Evolutionary conservation across 768 basidiomycete species (phyloP), one percentile per base, ranked within the genome.

Genomic region (Brasilioporus rufonigricans): DNA sequence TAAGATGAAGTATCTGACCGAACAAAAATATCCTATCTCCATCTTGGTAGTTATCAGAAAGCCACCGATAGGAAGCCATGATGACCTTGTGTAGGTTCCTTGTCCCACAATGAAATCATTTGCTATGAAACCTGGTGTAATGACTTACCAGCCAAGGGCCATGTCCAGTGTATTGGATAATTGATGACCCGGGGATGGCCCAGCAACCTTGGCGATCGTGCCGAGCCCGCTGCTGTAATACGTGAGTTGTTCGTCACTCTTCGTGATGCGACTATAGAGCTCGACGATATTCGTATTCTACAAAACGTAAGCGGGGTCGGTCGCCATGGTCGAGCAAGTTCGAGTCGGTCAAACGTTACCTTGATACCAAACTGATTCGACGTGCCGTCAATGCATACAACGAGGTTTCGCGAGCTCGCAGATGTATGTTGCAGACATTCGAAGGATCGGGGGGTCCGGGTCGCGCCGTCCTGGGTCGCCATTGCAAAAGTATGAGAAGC

Each of bases 231-330:
- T 76, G 49, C 70, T 71, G 56, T 76, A 76, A 48, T 76, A 76
- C 5, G 74, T 73, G 31, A 73, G 64, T 41, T 76, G 76, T 0
- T 50, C 49, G 3, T 66, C 60, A 41, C 57, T 55, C 57, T 76
- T 76, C n/a, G 59, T 59, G 27, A 76, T 60, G n/a, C 63, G 66
- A 49, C 63, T 68, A 48, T 74, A 75, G 12, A 76, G 61, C 44
- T 76, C 75, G 49, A 77, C 55, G 35, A 77, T 72, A 52, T 76
- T 74, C 4, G 76, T 75, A 48, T 77, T 76, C 77, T 77, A 35
- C 9, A 1, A 32, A 36, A 24, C 9, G 23, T 4, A 33, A 9
- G 18, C 1, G 23, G 3, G 19, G 19, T 47, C n/a, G 21, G 56
- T n/a, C n/a, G n/a, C n/a, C 14, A 31, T 23, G 46, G 21, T 21